Base-by-base conservation (phyloP, 139 green algal genomes). In the Picochlorum sp. region DNA sequence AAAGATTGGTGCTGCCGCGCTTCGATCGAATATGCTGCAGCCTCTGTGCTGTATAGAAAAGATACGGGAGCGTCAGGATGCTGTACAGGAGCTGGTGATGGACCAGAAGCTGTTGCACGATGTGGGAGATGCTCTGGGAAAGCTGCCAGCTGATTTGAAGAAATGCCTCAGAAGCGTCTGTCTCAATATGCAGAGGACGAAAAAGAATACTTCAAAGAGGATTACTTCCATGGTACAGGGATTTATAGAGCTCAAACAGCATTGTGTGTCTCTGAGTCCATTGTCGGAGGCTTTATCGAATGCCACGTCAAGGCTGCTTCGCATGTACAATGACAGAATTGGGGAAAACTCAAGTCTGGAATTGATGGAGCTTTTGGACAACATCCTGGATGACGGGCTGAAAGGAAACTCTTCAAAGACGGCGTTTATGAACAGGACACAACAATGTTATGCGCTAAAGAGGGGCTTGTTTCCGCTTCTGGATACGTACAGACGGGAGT, bases 21-120 rank as follows among this genome's bases (percentile, higher is more conserved):
- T 96, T 57, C 68, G 81, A 3, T 66, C 80, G 32, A 90, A 78
- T 65, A 69, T 96, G 50, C 73, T 96, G 52, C 89, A 96, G 68
- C 89, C 89, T 2, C 73, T 94, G 24, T 83, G 71, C 1, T 77
- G 91, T 43, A 39, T 88, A 3, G 25, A 47, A 13, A 91, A 84
- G 0, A 65, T 96, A 4, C 70, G 82, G 20, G 45, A 79, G 63
- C 73, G 87, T 9, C 60, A 69, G 20, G 68, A 86, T 24, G 44
- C 45, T 4, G 47, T 89, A 4, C 61, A 66, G 20, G 81, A 86
- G 66, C 65, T 84, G 20, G 0, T 75, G 43, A 26, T 12, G 12
- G 33, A 72, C 2, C 40, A 39, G 7, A 59, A 70, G 1, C 7
- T 83, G 50, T 33, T 44, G 5, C 33, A 55, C 35, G 58, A 47